Evolutionary conservation across 768 basidiomycete species (phyloP).

Genomic region (Auriculariales sp.): DNA sequence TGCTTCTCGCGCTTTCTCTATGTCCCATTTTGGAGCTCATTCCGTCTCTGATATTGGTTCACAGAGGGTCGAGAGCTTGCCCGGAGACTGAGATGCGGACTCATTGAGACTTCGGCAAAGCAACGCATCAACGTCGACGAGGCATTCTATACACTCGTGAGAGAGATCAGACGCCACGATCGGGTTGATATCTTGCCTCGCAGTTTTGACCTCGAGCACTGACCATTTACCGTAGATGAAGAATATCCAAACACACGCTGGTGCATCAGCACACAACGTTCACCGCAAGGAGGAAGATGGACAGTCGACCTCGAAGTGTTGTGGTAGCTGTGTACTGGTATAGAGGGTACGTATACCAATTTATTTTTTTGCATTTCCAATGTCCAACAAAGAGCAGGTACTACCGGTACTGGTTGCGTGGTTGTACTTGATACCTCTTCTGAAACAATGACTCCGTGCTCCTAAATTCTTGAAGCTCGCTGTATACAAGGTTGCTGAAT

Average conservation of each 20-base stretch:
- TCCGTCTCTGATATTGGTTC: constrained; percentile 4
- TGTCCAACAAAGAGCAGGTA: too few species aligned
- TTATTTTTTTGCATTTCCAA: too few species aligned
- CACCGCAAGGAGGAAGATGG: constrained; percentile 38
- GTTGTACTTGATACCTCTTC: too few species aligned
- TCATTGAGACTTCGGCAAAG: constrained; percentile 30
- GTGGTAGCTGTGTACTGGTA: constrained; percentile 51
- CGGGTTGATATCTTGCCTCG: too few species aligned
- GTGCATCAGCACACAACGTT: constrained; percentile 23
- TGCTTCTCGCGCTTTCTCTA: background rate
- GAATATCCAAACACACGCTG: constrained; percentile 22
- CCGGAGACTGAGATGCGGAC: constrained; percentile 19
- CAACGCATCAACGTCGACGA: constrained; percentile 29
- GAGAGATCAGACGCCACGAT: constrained; percentile 24
- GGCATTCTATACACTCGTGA: constrained; percentile 25
- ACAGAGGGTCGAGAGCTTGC: constrained; percentile 29
- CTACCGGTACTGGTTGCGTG: too few species aligned
- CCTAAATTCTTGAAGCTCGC: too few species aligned
- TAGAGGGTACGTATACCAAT: too few species aligned
- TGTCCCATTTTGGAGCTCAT: background rate
- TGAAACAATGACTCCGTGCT: too few species aligned
- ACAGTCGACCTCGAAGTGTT: constrained; percentile 33
- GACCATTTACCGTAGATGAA: background rate
- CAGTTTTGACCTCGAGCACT: constrained; percentile 5
- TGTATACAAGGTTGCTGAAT: too few species aligned